phyloP scores from a whole-genome alignment of 768 basidiomycete species.

The Phanerochaete carnosa region DNA sequence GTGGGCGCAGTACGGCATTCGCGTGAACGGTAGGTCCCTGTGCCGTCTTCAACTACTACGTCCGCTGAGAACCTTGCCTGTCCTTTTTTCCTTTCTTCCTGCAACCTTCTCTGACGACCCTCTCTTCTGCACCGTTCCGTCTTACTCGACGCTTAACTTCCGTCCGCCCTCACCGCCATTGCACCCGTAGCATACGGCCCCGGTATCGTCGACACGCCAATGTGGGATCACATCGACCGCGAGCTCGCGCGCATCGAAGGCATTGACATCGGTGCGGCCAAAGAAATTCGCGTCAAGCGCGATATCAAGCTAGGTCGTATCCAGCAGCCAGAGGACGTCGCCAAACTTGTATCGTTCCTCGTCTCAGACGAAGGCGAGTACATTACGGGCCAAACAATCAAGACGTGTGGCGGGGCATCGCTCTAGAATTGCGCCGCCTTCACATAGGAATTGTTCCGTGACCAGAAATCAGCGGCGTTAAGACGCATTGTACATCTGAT shows the following conservation, averaged over 20 bases:
- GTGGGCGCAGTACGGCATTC: conserved; percentile 30
- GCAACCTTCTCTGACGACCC: neutral
- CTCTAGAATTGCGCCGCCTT: conserved; percentile 11
- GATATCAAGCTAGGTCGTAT: conserved; percentile 28
- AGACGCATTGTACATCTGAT: neutral
- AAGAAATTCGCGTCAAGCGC: conserved; percentile 24
- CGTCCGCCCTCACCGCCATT: neutral
- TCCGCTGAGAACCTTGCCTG: neutral
- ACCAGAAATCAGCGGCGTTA: neutral
- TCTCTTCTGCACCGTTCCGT: no score
- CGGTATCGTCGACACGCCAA: conserved; percentile 30
- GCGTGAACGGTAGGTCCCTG: conserved; percentile 26
- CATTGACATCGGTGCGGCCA: conserved; percentile 25
- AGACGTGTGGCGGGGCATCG: conserved; percentile 30
- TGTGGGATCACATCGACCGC: conserved; percentile 31
- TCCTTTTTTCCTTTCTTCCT: neutral
- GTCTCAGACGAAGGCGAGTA: conserved; percentile 30
- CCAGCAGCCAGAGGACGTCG: conserved; percentile 32
- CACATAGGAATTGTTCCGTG: neutral
- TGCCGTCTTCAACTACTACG: neutral
- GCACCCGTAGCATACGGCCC: conserved; percentile 24
- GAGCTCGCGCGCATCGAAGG: conserved; percentile 27
- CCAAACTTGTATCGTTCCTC: conserved; percentile 30
- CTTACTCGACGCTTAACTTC: neutral
- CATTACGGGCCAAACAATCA: conserved; percentile 32